These are phyloP conservation scores for Kondoa malvinella DNA, from an alignment of 768 basidiomycete genomes.

Conservation along the genomic window DNA sequence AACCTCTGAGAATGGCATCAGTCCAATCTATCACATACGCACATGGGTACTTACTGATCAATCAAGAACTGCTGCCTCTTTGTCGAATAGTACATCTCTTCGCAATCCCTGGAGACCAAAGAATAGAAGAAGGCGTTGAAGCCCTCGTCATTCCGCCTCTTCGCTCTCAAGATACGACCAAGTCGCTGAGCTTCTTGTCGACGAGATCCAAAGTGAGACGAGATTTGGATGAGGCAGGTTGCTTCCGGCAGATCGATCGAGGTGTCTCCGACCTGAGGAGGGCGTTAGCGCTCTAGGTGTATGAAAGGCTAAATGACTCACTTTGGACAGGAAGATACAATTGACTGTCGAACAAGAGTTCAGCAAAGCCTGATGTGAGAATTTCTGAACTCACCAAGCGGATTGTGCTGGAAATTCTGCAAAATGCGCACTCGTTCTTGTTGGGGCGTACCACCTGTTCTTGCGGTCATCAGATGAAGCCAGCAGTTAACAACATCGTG, in stretches of 20 bases:
- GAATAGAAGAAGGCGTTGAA: constrained; percentile 99
- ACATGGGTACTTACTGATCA: constrained; percentile 44
- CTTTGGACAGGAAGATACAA: constrained; percentile 97
- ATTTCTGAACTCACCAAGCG: constrained; percentile 29
- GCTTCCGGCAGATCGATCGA: constrained; percentile 98
- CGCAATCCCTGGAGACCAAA: constrained; percentile 58
- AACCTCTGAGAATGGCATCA: constrained; percentile 38
- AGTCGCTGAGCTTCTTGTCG: constrained; percentile 94
- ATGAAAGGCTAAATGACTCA: constrained; percentile 29
- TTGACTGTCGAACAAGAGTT: constrained; percentile 47
- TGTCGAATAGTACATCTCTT: constrained; percentile 98
- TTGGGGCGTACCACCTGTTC: constrained; percentile 43
- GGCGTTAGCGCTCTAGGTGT: constrained; percentile 17
- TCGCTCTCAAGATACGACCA: constrained; percentile 88
- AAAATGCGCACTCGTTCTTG: constrained; percentile 88
- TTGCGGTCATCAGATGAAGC: not conserved
- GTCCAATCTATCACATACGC: not conserved
- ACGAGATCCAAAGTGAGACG: constrained; percentile 94
- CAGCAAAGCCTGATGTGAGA: not conserved
- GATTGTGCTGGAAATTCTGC: constrained; percentile 86
- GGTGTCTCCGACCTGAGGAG: constrained; percentile 66
- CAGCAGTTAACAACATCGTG: not conserved
- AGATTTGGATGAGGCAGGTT: constrained; percentile 97
- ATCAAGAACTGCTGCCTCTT: constrained; percentile 98
- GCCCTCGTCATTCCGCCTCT: constrained; percentile 93